Evolutionary conservation across 805 yeast species (phyloP), one percentile per base, ranked within the genome.

Genomic region (Nakazawaea populi): DNA sequence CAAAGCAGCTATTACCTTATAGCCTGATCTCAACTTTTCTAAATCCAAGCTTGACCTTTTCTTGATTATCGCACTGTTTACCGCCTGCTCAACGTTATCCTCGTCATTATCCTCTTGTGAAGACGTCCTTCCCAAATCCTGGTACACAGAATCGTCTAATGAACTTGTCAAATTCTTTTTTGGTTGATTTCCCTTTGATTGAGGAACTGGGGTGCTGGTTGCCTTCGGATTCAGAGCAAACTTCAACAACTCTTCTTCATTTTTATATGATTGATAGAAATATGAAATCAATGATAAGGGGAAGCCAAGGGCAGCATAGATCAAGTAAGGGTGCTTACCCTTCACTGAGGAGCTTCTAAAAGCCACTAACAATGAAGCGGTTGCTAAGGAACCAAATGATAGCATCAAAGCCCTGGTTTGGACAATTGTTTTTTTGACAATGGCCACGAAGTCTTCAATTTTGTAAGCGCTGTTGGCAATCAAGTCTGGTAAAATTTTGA

Each of bases 311-410:
- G 84, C 74, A 45, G 85, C 72, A 62, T 87, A 87, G 11, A 87
- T 60, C 60, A 87, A 73, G 62, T 86, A 87, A 24, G 94, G 94
- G 65, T 87, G 95, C 64, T 79, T 79, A 51, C 75, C 82, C 37
- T 69, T 61, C 5, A 65, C 56, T 24, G 87, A 80, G 0, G 89
- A 80, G 46, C 74, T 72, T 46, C 68, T 68, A 61, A 74, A 86
- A n/a, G 85, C 83, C 55, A 75, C 56, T 34, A 72, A 67, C 56
- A 86, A 81, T 46, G 81, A 69, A 36, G 71, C 65, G 1, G 85
- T 58, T 6, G 85, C 73, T 28, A 81, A 41, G 4, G 76, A 61
- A 14, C 83, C 82, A 35, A 82, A 66, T 2, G 46, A 64, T 60
- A 45, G 64, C 47, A 46, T 57, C 41, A 48, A 59, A 58, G 48